Evolutionary conservation across 495 filamentous ascomycete species (phyloP).

Genomic region (Cetradonia linearis): DNA sequence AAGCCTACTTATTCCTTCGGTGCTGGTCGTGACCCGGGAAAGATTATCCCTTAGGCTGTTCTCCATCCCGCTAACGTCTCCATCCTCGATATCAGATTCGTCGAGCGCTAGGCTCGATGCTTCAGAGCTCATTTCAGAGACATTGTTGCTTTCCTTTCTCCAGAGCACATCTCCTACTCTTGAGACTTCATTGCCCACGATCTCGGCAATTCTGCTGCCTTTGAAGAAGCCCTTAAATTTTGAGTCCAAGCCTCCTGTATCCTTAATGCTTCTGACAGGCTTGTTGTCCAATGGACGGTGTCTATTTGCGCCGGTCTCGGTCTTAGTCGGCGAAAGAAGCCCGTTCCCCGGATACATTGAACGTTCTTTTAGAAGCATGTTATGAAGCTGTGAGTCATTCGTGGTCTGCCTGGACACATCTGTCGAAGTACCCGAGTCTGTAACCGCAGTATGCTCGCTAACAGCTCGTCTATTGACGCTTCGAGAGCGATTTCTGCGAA

Average conservation of each 20-base stretch:
- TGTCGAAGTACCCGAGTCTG: constrained; percentile 5
- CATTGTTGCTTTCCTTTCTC: constrained; percentile 38
- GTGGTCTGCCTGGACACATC: constrained; percentile 9
- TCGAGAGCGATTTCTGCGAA: constrained; percentile 36
- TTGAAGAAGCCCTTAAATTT: constrained; percentile 45
- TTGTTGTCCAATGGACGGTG: constrained; percentile 16
- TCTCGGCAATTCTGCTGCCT: constrained; percentile 43
- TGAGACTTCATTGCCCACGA: constrained; percentile 47
- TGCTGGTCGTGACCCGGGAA: constrained; percentile 30
- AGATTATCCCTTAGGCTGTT: constrained; percentile 29
- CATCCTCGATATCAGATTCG: constrained; percentile 37
- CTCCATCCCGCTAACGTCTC: constrained; percentile 25
- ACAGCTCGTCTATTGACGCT: constrained; percentile 27
- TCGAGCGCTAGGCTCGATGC: constrained; percentile 34
- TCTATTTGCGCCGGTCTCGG: constrained; percentile 9
- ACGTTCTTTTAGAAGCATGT: constrained; percentile 11
- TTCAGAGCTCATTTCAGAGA: constrained; percentile 35
- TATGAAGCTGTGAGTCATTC: constrained; percentile 5
- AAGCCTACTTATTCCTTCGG: constrained; percentile 33
- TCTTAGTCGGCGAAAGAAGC: constrained; percentile 20
- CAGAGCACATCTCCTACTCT: constrained; percentile 47
- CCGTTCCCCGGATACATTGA: constrained; percentile 9
- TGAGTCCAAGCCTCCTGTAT: constrained; percentile 25
- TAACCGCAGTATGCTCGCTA: constrained; percentile 19
- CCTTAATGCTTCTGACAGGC: constrained; percentile 18